Percentiles rank a stretch among this genome's conserved stretches.
Conservation (phyloP, 805 yeast species). For the Metschnikowia lochheadii region DNA sequence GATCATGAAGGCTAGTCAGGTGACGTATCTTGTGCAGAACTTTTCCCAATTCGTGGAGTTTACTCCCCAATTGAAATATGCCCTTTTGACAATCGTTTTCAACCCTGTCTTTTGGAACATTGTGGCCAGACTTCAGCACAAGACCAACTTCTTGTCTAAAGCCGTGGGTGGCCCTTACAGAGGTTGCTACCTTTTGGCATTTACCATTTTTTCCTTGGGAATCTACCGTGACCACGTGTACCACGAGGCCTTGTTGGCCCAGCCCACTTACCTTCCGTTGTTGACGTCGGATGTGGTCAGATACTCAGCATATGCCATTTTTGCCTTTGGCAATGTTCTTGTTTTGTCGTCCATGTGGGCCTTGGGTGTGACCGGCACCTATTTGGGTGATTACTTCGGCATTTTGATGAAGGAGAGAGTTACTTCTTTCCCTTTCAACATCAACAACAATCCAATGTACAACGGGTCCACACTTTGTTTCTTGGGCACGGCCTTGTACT, state of each 20-base stretch:
- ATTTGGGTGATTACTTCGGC: conserved; percentile 95
- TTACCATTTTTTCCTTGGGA: conserved; percentile 81
- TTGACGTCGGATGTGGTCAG: conserved; percentile 36
- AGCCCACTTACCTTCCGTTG: conserved; percentile 60
- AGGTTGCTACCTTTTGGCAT: conserved; percentile 85
- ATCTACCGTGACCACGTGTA: conserved; percentile 72
- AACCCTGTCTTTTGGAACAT: conserved; percentile 96
- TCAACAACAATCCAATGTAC: conserved; percentile 94
- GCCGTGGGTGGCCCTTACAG: conserved; percentile 58
- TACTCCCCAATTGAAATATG: conserved; percentile 20
- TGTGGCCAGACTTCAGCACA: conserved; percentile 83
- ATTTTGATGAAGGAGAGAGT: conserved; percentile 89
- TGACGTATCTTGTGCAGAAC: conserved; percentile 10
- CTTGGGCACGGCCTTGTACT: conserved; percentile 84
- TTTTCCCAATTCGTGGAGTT: conserved; percentile 14
- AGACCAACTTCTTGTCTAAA: conserved; percentile 71
- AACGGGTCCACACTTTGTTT: conserved; percentile 87
- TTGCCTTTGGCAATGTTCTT: conserved; percentile 71
- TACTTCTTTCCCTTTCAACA: conserved; percentile 88
- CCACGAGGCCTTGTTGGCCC: conserved; percentile 66
- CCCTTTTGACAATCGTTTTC: conserved; percentile 71
- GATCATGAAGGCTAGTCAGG: conserved; percentile 13
- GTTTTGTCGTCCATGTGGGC: conserved; percentile 86
- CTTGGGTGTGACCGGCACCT: conserved; percentile 93
- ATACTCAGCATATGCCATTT: conserved; percentile 50